Evolutionary conservation across 2,329 filamentous ascomycete species (phyloP), one percentile per base, ranked within the genome.

Genomic region (Pezicula radicicola): DNA sequence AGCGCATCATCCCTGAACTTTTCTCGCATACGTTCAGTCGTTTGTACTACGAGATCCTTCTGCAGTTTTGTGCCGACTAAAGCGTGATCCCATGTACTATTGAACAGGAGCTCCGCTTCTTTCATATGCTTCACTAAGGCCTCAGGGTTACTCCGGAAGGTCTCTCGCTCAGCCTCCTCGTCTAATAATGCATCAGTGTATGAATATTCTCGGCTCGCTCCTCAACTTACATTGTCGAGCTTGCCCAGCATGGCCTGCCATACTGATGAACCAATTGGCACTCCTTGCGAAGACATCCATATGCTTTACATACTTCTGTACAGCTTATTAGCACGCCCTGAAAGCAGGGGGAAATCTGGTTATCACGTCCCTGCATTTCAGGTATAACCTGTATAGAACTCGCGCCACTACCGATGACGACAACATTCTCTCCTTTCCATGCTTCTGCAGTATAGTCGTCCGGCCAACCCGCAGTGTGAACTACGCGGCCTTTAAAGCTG

Each of bases 381-480:
- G 39, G 39, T 19, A 42, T 19, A 42, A 42, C 18, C 18, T 42
- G 39, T 10, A 42, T 5, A 10, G 39, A 15, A 19, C 3, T 42
- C 9, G 13, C 18, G 15, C 39, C 39, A 42, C 18, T 42, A 19
- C 39, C 35, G 4, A 37, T 37, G 35, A 37, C 39, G 4, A 42
- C 18, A 18, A 42, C 39, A 42, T 19, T 19, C 39, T 42, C 3
- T 3, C 18, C 39, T 10, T 42, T 42, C 39, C 12, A 42, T n/a
- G 2, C 3, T 13, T n/a, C 39, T 10, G 39, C 12, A 15, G 39
- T 42, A 42, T 42, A 15, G 4, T 37, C 35, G n/a, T 69, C 55
- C 1, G 68, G 68, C 78, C 78, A 79, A 81, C n/a, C 78, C 63
- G 78, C 78, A 2, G 73, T 76, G 53, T 81, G 79, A 12, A 63